phyloP scores from a whole-genome alignment of 495 filamentous ascomycete species.

The Penicillium ucsense region DNA sequence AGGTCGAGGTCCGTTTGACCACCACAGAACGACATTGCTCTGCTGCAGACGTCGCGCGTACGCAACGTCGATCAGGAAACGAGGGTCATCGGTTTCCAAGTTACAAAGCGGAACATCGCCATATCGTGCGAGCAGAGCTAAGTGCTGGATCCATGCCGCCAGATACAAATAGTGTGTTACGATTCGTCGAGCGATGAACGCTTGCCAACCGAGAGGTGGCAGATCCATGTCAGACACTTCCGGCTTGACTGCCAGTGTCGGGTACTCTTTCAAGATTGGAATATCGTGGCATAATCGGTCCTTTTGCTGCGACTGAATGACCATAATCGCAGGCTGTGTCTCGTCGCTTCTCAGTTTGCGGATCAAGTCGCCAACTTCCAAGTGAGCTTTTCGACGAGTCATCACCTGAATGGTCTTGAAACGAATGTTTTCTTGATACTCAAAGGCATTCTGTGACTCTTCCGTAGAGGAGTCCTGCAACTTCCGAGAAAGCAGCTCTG shows the following conservation, averaged over 20 bases:
- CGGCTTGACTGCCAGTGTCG: constrained; percentile 66
- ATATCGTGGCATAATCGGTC: constrained; percentile 74
- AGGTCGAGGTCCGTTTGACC: constrained; percentile 74
- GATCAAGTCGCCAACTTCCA: constrained; percentile 73
- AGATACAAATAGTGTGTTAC: constrained; percentile 85
- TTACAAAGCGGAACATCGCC: constrained; percentile 94
- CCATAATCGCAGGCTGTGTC: constrained; percentile 63
- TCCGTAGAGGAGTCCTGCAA: constrained; percentile 56
- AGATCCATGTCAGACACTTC: constrained; percentile 79
- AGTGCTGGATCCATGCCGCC: constrained; percentile 82
- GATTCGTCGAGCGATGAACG: constrained; percentile 74
- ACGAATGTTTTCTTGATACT: constrained; percentile 77
- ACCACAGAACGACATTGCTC: constrained; percentile 97
- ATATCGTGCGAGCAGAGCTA: constrained; percentile 78
- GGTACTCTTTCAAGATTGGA: constrained; percentile 75
- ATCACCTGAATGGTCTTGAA: constrained; percentile 84
- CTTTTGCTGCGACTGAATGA: constrained; percentile 83
- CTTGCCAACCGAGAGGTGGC: constrained; percentile 89
- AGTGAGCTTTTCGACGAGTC: constrained; percentile 75
- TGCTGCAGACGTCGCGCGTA: constrained; percentile 85
- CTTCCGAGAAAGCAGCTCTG: constrained; percentile 58
- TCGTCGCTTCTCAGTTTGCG: constrained; percentile 87
- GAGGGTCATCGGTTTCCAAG: constrained; percentile 84
- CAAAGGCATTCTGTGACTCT: constrained; percentile 67
- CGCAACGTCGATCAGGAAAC: constrained; percentile 89